Evolutionary conservation across 305 asterid genomes (phyloP).

Genomic region (Fraxinus greggii): DNA sequence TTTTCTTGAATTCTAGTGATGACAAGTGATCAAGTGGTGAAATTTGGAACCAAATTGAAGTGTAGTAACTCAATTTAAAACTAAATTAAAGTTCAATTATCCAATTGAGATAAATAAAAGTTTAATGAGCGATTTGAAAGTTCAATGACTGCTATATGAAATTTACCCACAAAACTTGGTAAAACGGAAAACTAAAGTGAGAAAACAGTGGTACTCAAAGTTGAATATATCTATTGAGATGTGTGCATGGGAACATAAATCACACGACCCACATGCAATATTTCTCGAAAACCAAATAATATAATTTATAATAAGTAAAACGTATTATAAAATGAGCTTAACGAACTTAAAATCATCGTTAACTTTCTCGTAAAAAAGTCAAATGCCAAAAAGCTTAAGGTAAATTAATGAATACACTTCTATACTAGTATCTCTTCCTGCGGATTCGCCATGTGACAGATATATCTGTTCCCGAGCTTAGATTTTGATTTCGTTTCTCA

Average conservation of each 20-base stretch:
- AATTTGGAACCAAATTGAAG: background rate
- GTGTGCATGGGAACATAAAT: constrained; percentile 1
- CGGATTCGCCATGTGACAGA: constrained; percentile 55
- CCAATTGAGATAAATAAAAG: background rate
- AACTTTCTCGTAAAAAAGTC: constrained; percentile 18
- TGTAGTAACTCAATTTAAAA: background rate
- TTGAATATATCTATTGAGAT: background rate
- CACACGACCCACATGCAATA: background rate
- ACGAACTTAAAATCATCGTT: constrained; percentile 34
- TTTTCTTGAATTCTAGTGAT: background rate
- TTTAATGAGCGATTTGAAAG: background rate
- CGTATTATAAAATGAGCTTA: constrained; percentile 25
- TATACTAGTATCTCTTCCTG: constrained; percentile 19
- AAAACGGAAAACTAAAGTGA: background rate
- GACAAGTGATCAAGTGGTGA: background rate
- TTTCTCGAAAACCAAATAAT: background rate
- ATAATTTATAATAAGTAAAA: background rate
- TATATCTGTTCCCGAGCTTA: constrained; percentile 45
- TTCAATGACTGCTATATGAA: background rate
- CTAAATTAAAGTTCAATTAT: background rate
- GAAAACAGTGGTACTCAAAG: background rate
- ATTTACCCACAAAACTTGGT: background rate
- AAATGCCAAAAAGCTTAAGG: background rate
- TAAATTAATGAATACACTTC: background rate
- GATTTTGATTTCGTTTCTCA: constrained; percentile 8